Percentiles rank a stretch among this genome's conserved stretches.
Evolutionary conservation across 768 basidiomycete genomes (phyloP).

Genomic region (Rhodosporidiobolus sp.): DNA sequence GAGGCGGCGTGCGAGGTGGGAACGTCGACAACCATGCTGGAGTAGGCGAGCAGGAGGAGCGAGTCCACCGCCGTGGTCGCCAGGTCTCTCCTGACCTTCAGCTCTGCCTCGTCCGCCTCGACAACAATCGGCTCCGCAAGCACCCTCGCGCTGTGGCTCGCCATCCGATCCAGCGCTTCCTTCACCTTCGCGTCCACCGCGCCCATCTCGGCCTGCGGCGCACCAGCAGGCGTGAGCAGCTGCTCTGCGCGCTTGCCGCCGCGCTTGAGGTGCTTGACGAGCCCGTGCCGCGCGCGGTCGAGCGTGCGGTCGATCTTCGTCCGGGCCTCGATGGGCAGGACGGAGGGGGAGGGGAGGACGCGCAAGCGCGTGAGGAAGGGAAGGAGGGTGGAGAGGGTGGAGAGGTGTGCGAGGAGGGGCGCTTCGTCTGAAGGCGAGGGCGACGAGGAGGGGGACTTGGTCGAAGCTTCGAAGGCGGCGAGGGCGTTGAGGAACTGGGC

Average conservation of each 20-base stretch:
- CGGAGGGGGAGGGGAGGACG: background rate
- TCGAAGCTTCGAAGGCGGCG: constrained; percentile 5
- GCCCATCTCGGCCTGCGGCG: background rate
- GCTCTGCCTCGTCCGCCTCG: background rate
- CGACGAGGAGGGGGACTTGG: background rate
- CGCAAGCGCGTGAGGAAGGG: constrained; percentile 15
- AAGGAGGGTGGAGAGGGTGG: background rate
- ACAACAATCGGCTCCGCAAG: background rate
- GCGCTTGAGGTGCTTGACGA: background rate
- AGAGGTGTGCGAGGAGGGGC: background rate
- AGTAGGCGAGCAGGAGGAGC: constrained; percentile 29
- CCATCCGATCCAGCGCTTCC: constrained; percentile 14
- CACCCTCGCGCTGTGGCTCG: background rate
- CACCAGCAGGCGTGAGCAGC: constrained; percentile 5
- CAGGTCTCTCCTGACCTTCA: background rate
- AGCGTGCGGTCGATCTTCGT: constrained; percentile 26
- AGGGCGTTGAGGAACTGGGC: constrained; percentile 12
- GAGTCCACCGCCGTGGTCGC: constrained; percentile 17
- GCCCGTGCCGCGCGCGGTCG: constrained; percentile 15
- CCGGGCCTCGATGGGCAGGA: background rate
- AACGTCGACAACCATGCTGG: constrained; percentile 23
- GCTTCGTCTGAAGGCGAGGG: background rate
- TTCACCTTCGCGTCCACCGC: background rate
- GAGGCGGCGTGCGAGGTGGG: constrained; percentile 12
- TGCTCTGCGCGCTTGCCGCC: constrained; percentile 10